Evolutionary conservation across 805 yeast genomes (phyloP).

Genomic region (Phaffomyces antillensis): DNA sequence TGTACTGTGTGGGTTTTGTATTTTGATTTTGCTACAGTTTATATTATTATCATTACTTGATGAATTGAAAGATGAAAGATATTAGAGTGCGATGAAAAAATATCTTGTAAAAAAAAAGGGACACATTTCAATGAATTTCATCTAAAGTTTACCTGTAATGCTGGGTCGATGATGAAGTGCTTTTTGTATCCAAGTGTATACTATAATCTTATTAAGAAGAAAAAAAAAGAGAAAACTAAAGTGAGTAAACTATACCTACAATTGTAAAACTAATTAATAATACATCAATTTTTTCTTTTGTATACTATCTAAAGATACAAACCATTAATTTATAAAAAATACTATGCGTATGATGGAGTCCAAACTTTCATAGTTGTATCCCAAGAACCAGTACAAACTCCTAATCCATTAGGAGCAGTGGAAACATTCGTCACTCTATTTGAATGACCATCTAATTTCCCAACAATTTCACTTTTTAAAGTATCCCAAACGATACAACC

Average conservation of each 20-base stretch:
- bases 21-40: too few species aligned
- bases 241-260: too few species aligned
- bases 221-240: not conserved
- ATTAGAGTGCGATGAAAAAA: too few species aligned
- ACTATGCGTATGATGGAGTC: constrained; percentile 32
- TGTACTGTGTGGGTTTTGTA: too few species aligned
- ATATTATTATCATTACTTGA: too few species aligned
- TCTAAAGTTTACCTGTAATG: not conserved
- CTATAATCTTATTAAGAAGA: not conserved
- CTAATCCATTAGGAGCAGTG: constrained; percentile 68
- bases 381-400: constrained; percentile 75
- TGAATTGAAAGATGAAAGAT: too few species aligned
- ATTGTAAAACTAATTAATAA: too few species aligned
- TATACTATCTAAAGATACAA: too few species aligned
- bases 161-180: too few species aligned
- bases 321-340: not conserved
- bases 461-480: constrained; percentile 56
- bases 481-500: constrained; percentile 77
- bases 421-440: constrained; percentile 56
- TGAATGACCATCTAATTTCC: constrained; percentile 57
- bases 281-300: too few species aligned
- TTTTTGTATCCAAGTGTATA: too few species aligned
- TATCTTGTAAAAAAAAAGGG: not conserved
- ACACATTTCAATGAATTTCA: not conserved
- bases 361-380: constrained; percentile 67